Percentiles rank a stretch among this genome's conserved stretches.
phyloP scores from a whole-genome alignment of 1,284 basidiomycete genomes.

The Ganoderma leucocontextum region DNA sequence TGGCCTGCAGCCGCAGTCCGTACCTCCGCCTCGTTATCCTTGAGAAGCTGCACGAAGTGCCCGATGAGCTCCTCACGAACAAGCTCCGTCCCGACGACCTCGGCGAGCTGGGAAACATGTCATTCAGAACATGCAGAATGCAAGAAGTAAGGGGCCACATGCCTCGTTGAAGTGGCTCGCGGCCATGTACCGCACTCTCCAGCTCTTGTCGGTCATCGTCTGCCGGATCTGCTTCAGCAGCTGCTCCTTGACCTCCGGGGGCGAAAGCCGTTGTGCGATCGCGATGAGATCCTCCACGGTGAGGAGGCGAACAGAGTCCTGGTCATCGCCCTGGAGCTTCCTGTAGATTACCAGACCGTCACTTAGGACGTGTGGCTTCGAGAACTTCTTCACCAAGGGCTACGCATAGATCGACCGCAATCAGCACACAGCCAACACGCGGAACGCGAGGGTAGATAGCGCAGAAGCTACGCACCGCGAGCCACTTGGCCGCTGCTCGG shows the following conservation, averaged over 20 bases:
- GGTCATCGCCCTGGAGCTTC: slow-evolving; percentile 95
- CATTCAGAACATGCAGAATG: slow-evolving; percentile 5
- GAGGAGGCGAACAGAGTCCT: slow-evolving; percentile 96
- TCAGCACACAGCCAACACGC: slow-evolving; percentile 20
- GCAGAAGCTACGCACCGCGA: slow-evolving; percentile 75
- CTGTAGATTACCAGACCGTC: slow-evolving; percentile 96
- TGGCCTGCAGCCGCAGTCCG: slow-evolving; percentile 96
- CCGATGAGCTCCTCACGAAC: slow-evolving; percentile 94
- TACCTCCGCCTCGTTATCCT: slow-evolving; percentile 99
- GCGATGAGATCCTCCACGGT: slow-evolving; percentile 97
- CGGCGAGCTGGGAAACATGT: slow-evolving; percentile 73
- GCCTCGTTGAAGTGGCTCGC: slow-evolving; percentile 98
- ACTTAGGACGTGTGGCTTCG: slow-evolving; percentile 82
- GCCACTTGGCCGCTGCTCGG: slow-evolving; percentile 95
- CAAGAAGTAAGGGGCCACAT: slow-evolving; percentile 31
- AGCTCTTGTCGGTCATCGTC: slow-evolving; percentile 95
- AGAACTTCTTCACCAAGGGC: slow-evolving; percentile 81
- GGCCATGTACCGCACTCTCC: slow-evolving; percentile 99
- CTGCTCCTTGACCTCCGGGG: slow-evolving; percentile 91
- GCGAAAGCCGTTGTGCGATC: slow-evolving; percentile 86
- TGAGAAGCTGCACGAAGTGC: slow-evolving; percentile 93
- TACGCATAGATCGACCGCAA: slow-evolving; percentile 44
- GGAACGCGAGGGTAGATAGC: slow-evolving; percentile 1
- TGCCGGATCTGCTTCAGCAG: slow-evolving; percentile 89
- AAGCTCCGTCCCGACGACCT: slow-evolving; percentile 90